These are phyloP conservation scores for Tuber melanosporum DNA, from an alignment of 495 filamentous ascomycete species.

Conservation along the genomic window DNA sequence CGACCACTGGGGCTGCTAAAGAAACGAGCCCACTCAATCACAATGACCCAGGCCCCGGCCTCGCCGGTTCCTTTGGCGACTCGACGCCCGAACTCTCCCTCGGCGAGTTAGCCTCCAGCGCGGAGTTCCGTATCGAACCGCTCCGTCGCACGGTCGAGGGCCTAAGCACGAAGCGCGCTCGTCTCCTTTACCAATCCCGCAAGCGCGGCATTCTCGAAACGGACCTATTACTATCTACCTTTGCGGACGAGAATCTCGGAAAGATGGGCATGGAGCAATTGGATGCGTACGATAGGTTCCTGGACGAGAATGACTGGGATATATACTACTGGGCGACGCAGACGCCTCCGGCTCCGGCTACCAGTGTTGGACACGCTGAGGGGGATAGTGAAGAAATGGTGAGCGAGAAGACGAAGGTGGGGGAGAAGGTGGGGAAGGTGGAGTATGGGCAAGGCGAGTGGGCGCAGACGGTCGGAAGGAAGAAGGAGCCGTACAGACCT, in stretches of 20 bases:
- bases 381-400: slow-evolving; percentile 5
- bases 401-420: slow-evolving; percentile 39
- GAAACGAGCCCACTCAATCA: slow-evolving; percentile 2
- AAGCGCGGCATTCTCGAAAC: slow-evolving; percentile 94
- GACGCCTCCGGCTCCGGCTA: slow-evolving; percentile 53
- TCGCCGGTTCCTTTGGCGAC: slow-evolving; percentile 26
- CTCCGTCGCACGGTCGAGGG: slow-evolving; percentile 74
- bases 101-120: slow-evolving; percentile 80
- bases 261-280: slow-evolving; percentile 69
- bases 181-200: slow-evolving; percentile 90
- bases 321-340: slow-evolving; percentile 99
- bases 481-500: slow-evolving; percentile 86
- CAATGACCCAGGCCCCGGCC: slow-evolving; percentile 12
- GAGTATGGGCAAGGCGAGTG: slow-evolving; percentile 61
- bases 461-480: slow-evolving; percentile 91
- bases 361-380: slow-evolving; percentile 43
- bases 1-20: background rate
- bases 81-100: slow-evolving; percentile 64
- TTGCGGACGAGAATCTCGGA: slow-evolving; percentile 70
- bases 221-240: slow-evolving; percentile 92
- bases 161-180: slow-evolving; percentile 71
- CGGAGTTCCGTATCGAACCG: slow-evolving; percentile 82
- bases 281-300: slow-evolving; percentile 79
- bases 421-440: slow-evolving; percentile 36
- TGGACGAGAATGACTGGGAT: slow-evolving; percentile 99